Percentiles rank a stretch among this genome's conserved stretches.
Evolutionary conservation across 164 flowering plant genomes (phyloP).

Genomic region (Liquidambar formosana): DNA sequence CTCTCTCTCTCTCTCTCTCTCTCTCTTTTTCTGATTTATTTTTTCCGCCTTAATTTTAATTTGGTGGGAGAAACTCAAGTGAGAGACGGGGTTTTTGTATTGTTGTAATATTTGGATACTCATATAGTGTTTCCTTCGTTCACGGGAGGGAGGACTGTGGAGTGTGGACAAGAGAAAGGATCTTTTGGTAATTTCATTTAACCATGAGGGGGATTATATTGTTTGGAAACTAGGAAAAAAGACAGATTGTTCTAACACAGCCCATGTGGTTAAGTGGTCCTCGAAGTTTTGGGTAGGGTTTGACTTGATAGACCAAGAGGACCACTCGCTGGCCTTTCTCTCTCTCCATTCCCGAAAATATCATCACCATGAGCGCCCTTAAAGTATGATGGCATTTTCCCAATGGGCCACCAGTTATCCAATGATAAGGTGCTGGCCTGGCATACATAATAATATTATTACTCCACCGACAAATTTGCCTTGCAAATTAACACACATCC

Average conservation of each 20-base stretch:
- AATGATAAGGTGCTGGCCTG: too few relatives aligned
- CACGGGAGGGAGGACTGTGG: too few relatives aligned
- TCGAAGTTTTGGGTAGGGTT: neutral
- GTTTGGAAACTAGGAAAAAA: neutral
- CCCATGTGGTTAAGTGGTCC: slow-evolving; percentile 1
- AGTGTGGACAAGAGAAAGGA: neutral
- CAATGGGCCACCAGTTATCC: neutral
- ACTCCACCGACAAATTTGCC: too few relatives aligned
- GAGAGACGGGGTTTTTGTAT: too few relatives aligned
- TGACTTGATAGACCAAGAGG: neutral
- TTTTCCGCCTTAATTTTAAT: too few relatives aligned
- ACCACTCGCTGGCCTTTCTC: too few relatives aligned
- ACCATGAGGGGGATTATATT: neutral
- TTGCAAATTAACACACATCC: too few relatives aligned
- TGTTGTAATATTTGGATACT: too few relatives aligned
- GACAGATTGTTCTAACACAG: neutral
- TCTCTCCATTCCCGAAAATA: neutral
- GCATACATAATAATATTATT: too few relatives aligned
- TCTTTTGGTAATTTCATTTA: neutral
- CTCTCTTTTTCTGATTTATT: too few relatives aligned
- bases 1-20: slow-evolving; percentile 1
- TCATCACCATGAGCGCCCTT: neutral
- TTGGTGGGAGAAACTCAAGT: too few relatives aligned
- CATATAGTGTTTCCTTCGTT: too few relatives aligned
- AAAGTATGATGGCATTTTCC: neutral